Base-by-base conservation (phyloP, 129 eudicot species). In the Saposhnikovia divaricata region DNA sequence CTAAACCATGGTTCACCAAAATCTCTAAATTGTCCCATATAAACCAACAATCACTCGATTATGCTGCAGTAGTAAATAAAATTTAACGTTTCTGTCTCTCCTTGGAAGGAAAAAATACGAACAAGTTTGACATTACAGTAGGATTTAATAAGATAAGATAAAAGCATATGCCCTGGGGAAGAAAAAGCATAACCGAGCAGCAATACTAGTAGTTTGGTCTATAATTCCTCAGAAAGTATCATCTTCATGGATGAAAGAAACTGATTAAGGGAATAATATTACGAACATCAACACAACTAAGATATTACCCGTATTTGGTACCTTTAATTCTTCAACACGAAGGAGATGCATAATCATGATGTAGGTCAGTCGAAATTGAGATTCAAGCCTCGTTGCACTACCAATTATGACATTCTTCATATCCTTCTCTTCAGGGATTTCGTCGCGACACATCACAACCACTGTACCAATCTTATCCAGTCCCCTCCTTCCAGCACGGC, bases 401-500 rank as follows among this genome's bases (percentile, higher is more conserved):
- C 98, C 98, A 76, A 92, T 89, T 80, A 92, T 92, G 43, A 96
- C 93, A 81, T 83, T 81, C 82, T 85, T 88, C 79, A 96, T 80
- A 83, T 85, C 97, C 43, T 70, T 81, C 89, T 92, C 99, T 0
- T 89, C 97, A 44, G 94, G 97, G 50, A 96, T 88, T 77, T 92
- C 99, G 88, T 96, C 98, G 81, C 99, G 98, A 83, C 99, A 96
- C 91, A 96, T 89, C 71, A 96, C 87, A 59, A 90, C 84, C 75
- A 96, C 99, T 9, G 96, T 96, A 71, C 99, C 99, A 59, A 87
- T 92, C 78, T 88, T 89, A 86, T 96, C 99, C 40, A 96, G 99
- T 77, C 99, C 99, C 85, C 99, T 89, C 87, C 99, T 88, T 72
- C 99, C 99, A 78, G 99, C 99, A 85, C 99, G 99, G 27, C 99